Base-by-base conservation (phyloP, 371 early-diverging fungal species). In the Mortierella sp. region DNA sequence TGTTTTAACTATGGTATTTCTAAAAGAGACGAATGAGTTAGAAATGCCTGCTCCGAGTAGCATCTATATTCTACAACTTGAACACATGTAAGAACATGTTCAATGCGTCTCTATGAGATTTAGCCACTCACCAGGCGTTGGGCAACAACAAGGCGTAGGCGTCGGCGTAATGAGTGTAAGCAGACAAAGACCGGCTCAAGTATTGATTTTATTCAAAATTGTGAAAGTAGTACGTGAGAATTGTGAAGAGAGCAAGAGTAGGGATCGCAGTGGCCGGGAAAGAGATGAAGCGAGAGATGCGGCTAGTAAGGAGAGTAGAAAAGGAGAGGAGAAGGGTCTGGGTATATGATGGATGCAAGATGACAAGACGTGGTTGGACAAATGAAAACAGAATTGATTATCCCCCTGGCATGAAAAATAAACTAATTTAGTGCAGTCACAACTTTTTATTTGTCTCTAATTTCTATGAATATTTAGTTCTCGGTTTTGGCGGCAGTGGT, bases 361-460 rank as follows among this genome's bases (percentile, higher is more conserved):
- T 43, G 43, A 15, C 43, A 43, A 10, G 43, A 15, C 10, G 43
- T 36, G 43, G 43, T 43, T 50, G 50, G 50, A 50, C 16, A 50
- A 50, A n/a, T 50, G n/a, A 43, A 43, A 13, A 15, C 43, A 43
- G 43, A 43, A 43, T 43, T 43, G 36, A 36, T 36, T 36, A 0
- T 50, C n/a, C n/a, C n/a, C 50, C 50, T 50, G 50, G 50, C 50
- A 50, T 7, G n/a, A 50, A 50, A 50, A 50, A n/a, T n/a, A n/a
- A 16, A 13, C n/a, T 16, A n/a, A 3, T 5, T n/a, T 50, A n/a
- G 10, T 36, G 36, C 50, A 50, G 50, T 50, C 50, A 50, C 50
- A n/a, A 10, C 43, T 13, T 43, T 43, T 43, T 50, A 50, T 50
- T 50, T 50, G 2, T 50, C 4, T 45, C 9, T 9, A 4, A 45